Evolutionary conservation across 352 stramenopile genomes (phyloP).

Genomic region (Phytophthora melonis): DNA sequence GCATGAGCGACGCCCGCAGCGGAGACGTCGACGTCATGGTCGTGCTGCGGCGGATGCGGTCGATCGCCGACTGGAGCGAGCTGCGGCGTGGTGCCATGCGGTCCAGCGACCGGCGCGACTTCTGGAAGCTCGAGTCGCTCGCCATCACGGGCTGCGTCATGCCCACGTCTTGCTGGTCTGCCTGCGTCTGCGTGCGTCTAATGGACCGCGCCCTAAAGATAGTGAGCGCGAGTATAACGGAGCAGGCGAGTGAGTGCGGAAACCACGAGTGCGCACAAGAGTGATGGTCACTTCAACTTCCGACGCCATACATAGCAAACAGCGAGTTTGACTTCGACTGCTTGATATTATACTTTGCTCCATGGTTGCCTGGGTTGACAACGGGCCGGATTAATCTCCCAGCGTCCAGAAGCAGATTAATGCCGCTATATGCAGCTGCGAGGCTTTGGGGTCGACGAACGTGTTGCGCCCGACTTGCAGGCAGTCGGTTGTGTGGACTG

Average conservation of each 20-base stretch:
- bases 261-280: slow-evolving; percentile 15
- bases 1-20: slow-evolving; percentile 40
- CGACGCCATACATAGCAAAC: not conserved
- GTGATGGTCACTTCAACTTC: slow-evolving; percentile 40
- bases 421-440: no score
- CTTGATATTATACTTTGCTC: no score
- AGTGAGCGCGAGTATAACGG: not conserved
- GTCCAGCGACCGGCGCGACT: slow-evolving; percentile 2
- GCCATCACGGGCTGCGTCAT: not conserved
- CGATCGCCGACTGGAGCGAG: slow-evolving; percentile 24
- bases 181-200: no score
- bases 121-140: slow-evolving; percentile 19
- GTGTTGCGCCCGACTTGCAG: no score
- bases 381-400: no score
- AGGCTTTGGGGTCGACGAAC: no score
- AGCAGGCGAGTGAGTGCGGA: not conserved
- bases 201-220: slow-evolving; percentile 7
- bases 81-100: slow-evolving; percentile 5
- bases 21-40: slow-evolving; percentile 9
- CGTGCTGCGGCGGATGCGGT: slow-evolving; percentile 28
- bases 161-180: no score
- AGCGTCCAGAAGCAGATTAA: no score
- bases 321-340: no score
- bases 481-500: no score
- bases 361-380: no score